Base-by-base conservation (phyloP, 2,329 filamentous ascomycete species). In the Arthrobotrys iridis region DNA sequence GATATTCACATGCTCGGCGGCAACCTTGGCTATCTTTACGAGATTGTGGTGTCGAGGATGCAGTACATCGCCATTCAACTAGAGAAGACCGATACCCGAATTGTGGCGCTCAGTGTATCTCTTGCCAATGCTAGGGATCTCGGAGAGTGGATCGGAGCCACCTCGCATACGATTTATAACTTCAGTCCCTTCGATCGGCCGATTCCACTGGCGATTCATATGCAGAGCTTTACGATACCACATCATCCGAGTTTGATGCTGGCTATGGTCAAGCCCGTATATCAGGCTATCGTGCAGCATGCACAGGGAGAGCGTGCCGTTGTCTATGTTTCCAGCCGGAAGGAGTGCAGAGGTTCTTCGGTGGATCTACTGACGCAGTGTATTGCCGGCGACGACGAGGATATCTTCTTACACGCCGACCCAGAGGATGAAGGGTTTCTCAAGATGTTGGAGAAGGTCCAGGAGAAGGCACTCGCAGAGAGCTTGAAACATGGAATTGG, bases 161-260 rank as follows among this genome's bases (percentile, higher is more conserved):
- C 90, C 82, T 98, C 97, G 85, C 95, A 99, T 81, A 96, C 95
- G 55, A 97, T 97, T 77, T 99, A 94, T 86, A 99, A 99, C 84
- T 99, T 99, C 84, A 97, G 93, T 79, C 95, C 95, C 1, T 91
- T 94, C 80, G 90, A 94, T 76, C 90, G 96, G 67, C 91, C 93
- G 0, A 89, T 97, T 15, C 93, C 94, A 20, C 85, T 99, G 30
- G 94, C 98, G 82, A 87, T 99, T 68, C 93, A 97, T 81, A 91
- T 99, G 52, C 95, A 99, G 82, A 94, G 93, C 0, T 99, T 95
- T 84, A 92, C 90, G 26, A 96, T 97, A 74, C 93, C 96, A 50
- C 96, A 99, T 81, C 97, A 97, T 84, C 96, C 95, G 2, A 98
- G 95, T 8, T 87, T 99, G 41, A 99, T 99, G 95, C 87, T 99